These are phyloP conservation scores for Fusarium tricinctum DNA, from an alignment of 2,329 filamentous ascomycete species.

Conservation along the genomic window DNA sequence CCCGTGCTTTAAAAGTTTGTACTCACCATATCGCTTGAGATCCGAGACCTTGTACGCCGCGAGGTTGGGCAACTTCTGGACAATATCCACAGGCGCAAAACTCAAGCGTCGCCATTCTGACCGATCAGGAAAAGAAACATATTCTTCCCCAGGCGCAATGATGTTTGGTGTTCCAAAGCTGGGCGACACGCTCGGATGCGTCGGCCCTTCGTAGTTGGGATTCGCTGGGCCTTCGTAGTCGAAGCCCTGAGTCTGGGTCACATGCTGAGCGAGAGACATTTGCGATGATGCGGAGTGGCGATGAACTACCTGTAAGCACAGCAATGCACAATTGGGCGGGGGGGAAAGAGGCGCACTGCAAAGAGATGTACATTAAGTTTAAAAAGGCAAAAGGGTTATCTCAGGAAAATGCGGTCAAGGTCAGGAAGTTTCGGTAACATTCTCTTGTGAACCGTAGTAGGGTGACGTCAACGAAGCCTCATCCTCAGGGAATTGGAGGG, in stretches of 20 bases:
- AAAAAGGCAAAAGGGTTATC: neutral
- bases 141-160: neutral
- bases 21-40: conserved; percentile 47
- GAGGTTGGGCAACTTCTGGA: conserved; percentile 47
- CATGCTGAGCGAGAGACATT: conserved; percentile 62
- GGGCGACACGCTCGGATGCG: neutral
- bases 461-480: conserved; percentile 36
- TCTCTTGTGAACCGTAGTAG: conserved; percentile 14
- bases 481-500: neutral
- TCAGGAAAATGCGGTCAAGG: conserved; percentile 6
- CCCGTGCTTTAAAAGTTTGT: fast-evolving
- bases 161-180: conserved; percentile 1
- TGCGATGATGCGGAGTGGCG: neutral
- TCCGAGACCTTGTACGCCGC: conserved; percentile 53
- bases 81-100: conserved; percentile 48
- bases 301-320: neutral
- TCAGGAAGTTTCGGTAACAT: conserved; percentile 20
- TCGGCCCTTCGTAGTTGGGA: conserved; percentile 34
- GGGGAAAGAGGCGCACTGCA: neutral
- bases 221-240: conserved; percentile 54
- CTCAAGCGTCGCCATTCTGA: conserved; percentile 50
- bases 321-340: too few relatives aligned
- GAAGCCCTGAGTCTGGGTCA: conserved; percentile 58
- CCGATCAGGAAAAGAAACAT: conserved; percentile 12
- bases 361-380: neutral